Conservation (phyloP, 768 basidiomycete genomes). For the Suillus plorans region DNA sequence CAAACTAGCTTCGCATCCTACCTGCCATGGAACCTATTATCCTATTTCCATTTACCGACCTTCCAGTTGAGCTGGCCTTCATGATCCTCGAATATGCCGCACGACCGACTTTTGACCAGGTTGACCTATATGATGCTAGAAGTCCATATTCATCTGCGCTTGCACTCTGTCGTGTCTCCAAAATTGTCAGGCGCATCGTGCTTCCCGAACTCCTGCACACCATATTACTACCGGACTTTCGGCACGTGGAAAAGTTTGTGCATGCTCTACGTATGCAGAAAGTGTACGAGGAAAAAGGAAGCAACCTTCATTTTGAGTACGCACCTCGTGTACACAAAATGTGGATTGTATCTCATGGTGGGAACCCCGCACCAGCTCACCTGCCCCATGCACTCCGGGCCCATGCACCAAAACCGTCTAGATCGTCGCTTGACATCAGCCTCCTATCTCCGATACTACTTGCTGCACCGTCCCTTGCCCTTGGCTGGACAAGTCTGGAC, state of each 20-base stretch:
- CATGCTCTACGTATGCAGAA: conserved; percentile 31
- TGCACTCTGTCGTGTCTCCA: conserved; percentile 35
- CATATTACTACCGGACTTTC: conserved; percentile 29
- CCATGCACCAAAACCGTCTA: not conserved
- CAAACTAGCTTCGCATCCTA: not conserved
- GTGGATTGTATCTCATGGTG: conserved; percentile 25
- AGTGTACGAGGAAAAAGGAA: conserved; percentile 7
- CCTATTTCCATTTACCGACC: conserved; percentile 21
- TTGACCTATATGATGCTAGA: not conserved
- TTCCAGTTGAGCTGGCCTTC: conserved; percentile 37
- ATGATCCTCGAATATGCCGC: conserved; percentile 34
- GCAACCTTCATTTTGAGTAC: conserved; percentile 35
- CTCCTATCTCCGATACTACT: conserved; percentile 12
- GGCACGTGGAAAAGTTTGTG: conserved; percentile 23
- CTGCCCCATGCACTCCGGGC: not conserved
- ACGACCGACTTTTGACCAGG: conserved; percentile 17
- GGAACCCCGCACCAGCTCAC: conserved; percentile 3
- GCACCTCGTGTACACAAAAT: conserved; percentile 30
- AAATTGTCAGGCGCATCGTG: conserved; percentile 29
- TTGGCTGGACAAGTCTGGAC: conserved; percentile 30
- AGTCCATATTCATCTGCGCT: conserved; percentile 25
- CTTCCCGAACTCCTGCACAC: conserved; percentile 42
- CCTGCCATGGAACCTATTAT: not conserved
- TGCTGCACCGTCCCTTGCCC: conserved; percentile 24
- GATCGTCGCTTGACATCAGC: conserved; percentile 20